These are phyloP conservation scores for Leccinum sublutescens DNA, from an alignment of 768 basidiomycete species.

Conservation along the genomic window DNA sequence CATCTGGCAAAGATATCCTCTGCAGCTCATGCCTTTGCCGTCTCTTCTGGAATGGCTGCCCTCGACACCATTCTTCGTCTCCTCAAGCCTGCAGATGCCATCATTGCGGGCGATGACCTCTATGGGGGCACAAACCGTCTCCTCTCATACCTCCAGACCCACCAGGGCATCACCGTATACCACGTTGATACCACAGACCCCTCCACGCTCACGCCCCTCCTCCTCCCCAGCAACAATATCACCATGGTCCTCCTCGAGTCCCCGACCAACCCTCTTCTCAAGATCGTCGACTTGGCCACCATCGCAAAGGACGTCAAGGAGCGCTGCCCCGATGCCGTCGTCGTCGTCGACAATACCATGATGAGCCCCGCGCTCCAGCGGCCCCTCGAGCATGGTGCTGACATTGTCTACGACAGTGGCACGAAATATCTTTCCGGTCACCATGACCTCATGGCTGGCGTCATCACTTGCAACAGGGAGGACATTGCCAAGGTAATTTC, in stretches of 20 bases:
- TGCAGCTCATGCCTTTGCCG: conserved; percentile 83
- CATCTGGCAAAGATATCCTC: conserved; percentile 97
- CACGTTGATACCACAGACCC: conserved; percentile 93
- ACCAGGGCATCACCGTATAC: conserved; percentile 86
- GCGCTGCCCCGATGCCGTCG: conserved; percentile 71
- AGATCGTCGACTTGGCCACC: conserved; percentile 84
- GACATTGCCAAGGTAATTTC: conserved; percentile 75
- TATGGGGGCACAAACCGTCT: conserved; percentile 98
- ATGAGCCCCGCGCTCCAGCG: conserved; percentile 98
- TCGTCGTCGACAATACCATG: conserved; percentile 98
- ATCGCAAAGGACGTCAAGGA: conserved; percentile 86
- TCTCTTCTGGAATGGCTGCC: conserved; percentile 98
- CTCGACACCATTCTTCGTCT: conserved; percentile 92
- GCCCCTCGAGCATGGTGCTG: conserved; percentile 93
- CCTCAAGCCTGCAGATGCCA: conserved; percentile 92
- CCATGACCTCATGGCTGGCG: conserved; percentile 98
- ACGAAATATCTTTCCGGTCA: conserved; percentile 98
- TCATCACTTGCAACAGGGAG: conserved; percentile 88
- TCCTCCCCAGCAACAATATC: conserved; percentile 66
- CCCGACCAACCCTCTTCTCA: conserved; percentile 95
- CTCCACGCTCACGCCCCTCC: conserved; percentile 54
- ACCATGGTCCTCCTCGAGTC: conserved; percentile 97
- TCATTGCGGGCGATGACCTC: conserved; percentile 95
- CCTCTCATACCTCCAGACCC: conserved; percentile 80
- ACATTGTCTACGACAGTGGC: conserved; percentile 96